Evolutionary conservation across 78 protist genomes (phyloP).

Genomic region (Salpingoeca rosetta): DNA sequence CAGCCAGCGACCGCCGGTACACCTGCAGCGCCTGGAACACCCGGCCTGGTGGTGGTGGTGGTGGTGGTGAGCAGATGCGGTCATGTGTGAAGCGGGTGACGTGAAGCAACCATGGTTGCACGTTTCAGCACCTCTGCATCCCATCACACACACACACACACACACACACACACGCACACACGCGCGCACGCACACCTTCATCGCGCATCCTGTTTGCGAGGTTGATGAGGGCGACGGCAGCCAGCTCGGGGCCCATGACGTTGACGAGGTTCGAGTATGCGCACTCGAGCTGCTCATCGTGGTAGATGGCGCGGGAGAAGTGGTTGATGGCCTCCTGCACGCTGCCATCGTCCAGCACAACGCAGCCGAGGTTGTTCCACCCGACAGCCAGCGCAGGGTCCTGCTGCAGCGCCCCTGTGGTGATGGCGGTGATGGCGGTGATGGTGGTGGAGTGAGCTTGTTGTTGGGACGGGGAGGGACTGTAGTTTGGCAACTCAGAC

Average conservation of each 20-base stretch:
- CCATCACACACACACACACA: too few species aligned
- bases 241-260: not conserved
- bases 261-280: not conserved
- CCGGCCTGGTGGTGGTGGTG: too few species aligned
- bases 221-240: not conserved
- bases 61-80: too few species aligned
- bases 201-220: not conserved
- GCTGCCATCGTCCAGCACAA: not conserved
- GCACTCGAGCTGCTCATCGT: not conserved
- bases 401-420: not conserved
- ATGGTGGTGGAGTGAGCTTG: too few species aligned
- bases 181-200: too few species aligned
- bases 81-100: too few species aligned
- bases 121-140: too few species aligned
- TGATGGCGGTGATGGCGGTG: too few species aligned
- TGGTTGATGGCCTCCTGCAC: not conserved
- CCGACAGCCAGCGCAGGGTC: not conserved
- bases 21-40: not conserved
- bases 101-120: too few species aligned
- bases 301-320: not conserved
- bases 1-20: not conserved
- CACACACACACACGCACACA: too few species aligned
- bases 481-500: too few species aligned
- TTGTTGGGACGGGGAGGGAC: too few species aligned
- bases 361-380: not conserved